Conservation (phyloP, 768 basidiomycete genomes). For the Crepidotus variabilis region DNA sequence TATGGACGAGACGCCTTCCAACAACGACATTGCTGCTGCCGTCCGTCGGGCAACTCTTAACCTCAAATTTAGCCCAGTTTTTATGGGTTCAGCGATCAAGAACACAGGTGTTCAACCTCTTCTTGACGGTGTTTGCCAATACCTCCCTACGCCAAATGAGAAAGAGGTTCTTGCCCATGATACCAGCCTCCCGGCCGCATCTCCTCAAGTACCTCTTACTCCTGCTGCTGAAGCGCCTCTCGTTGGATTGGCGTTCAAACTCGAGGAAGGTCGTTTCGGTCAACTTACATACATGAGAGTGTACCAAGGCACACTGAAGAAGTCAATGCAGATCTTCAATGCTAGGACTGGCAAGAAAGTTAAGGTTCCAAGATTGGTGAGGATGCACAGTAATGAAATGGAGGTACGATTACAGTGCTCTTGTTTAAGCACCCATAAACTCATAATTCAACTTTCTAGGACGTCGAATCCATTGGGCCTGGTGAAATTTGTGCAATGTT, state of each 20-base stretch:
- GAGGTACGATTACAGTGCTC: slow-evolving; percentile 55
- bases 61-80: slow-evolving; percentile 94
- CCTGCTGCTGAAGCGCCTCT: slow-evolving; percentile 86
- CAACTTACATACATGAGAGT: slow-evolving; percentile 98
- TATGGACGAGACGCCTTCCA: slow-evolving; percentile 74
- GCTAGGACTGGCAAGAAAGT: slow-evolving; percentile 94
- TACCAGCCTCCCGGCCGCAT: slow-evolving; percentile 56
- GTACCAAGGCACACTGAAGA: slow-evolving; percentile 92
- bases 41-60: slow-evolving; percentile 86
- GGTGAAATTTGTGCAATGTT: slow-evolving; percentile 99
- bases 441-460: slow-evolving; percentile 39
- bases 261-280: slow-evolving; percentile 96
- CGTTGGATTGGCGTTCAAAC: slow-evolving; percentile 95
- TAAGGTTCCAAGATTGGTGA: slow-evolving; percentile 92
- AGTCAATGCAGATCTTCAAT: slow-evolving; percentile 83
- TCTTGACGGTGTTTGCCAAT: slow-evolving; percentile 93
- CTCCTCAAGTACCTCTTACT: slow-evolving; percentile 69
- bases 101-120: slow-evolving; percentile 94
- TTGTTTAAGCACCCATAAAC: background rate
- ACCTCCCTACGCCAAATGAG: slow-evolving; percentile 88
- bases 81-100: slow-evolving; percentile 95
- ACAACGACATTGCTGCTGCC: slow-evolving; percentile 72
- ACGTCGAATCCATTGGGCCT: slow-evolving; percentile 89
- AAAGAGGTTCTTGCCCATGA: slow-evolving; percentile 79
- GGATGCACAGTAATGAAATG: slow-evolving; percentile 99